Conservation (phyloP, 1,284 basidiomycete species). For the Moniliophthora roreri region DNA sequence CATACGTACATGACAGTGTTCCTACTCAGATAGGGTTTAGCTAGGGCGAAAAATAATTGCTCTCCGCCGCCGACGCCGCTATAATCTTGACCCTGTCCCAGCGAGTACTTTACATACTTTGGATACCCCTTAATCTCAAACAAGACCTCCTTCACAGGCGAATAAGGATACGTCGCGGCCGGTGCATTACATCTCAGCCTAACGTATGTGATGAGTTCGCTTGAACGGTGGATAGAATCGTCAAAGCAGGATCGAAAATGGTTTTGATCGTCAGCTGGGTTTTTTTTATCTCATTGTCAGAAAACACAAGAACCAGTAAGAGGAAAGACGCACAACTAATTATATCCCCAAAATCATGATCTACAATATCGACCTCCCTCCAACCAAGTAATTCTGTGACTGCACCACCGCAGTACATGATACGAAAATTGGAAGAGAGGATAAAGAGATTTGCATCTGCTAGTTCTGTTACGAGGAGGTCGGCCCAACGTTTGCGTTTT, state of each 20-base stretch:
- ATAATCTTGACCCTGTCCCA: conserved; percentile 17
- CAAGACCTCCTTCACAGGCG: conserved; percentile 46
- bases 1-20: conserved; percentile 64
- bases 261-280: conserved; percentile 59
- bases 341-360: conserved; percentile 62
- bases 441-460: conserved; percentile 73
- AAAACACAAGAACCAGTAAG: background rate
- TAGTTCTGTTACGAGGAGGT: conserved; percentile 76
- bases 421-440: conserved; percentile 56
- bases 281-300: conserved; percentile 9
- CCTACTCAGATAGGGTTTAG: conserved; percentile 76
- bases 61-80: conserved; percentile 30
- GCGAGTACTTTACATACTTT: conserved; percentile 39
- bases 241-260: conserved; percentile 59
- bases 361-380: conserved; percentile 71
- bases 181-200: conserved; percentile 48
- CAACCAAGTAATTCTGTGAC: conserved; percentile 74
- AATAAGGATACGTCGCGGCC: conserved; percentile 5
- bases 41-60: conserved; percentile 68
- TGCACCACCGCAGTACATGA: conserved; percentile 73
- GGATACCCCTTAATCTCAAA: conserved; percentile 76
- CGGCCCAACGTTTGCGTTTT: conserved; percentile 83
- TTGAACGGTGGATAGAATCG: conserved; percentile 45
- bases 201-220: conserved; percentile 58
- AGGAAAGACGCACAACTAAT: conserved; percentile 53